Percentiles rank a stretch among this genome's conserved stretches.
These are phyloP conservation scores for Hypoxylon sp. DNA, from an alignment of 2,329 filamentous ascomycete species.

Conservation along the genomic window DNA sequence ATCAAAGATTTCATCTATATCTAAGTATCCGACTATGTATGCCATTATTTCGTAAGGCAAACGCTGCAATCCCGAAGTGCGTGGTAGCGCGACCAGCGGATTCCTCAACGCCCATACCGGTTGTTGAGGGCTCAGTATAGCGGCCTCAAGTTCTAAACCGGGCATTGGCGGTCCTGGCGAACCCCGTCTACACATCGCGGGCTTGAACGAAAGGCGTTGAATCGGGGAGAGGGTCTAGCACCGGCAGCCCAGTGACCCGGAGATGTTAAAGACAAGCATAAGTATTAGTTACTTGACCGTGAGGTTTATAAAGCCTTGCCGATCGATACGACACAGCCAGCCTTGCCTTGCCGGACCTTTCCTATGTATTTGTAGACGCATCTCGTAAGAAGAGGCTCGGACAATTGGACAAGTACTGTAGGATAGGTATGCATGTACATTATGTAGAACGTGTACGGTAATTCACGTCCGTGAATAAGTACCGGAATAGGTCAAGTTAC, in stretches of 20 bases:
- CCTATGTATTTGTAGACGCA: not conserved
- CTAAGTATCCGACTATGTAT: slow-evolving; percentile 62
- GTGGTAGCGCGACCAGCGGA: slow-evolving; percentile 23
- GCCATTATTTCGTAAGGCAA: slow-evolving; percentile 72
- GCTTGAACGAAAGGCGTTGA: not conserved
- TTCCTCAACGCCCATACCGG: slow-evolving; percentile 17
- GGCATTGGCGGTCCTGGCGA: not conserved
- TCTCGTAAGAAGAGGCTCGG: too few relatives aligned
- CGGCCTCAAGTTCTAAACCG: not conserved
- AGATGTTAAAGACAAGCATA: slow-evolving; percentile 4
- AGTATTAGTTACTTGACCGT: not conserved
- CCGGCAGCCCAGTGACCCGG: not conserved
- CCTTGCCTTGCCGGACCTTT: not conserved
- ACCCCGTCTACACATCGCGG: slow-evolving; percentile 9
- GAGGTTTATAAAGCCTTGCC: not conserved
- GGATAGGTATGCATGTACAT: too few relatives aligned
- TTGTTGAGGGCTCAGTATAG: not conserved
- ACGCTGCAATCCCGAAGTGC: slow-evolving; percentile 34
- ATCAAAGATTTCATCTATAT: slow-evolving; percentile 65
- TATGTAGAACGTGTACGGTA: too few relatives aligned
- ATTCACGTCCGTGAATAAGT: too few relatives aligned
- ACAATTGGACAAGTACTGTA: too few relatives aligned
- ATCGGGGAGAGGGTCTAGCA: slow-evolving; percentile 1
- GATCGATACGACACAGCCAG: not conserved
- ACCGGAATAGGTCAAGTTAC: too few relatives aligned